Evolutionary conservation across 192 early-diverging fungal genomes (phyloP).

Genomic region (Coemansia sp.): DNA sequence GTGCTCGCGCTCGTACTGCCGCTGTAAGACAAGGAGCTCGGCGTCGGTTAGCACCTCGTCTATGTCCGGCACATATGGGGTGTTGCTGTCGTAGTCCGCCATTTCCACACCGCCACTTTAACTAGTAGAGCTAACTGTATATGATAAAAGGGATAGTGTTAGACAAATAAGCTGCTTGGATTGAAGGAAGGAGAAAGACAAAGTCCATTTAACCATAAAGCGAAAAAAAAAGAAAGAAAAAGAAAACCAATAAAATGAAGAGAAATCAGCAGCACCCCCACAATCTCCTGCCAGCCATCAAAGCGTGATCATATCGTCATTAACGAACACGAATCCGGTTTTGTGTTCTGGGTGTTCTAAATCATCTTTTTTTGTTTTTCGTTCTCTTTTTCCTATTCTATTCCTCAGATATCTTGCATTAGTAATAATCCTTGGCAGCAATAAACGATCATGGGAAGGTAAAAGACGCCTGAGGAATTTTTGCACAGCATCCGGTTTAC

Average conservation of each 20-base stretch:
- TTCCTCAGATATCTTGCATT: too few relatives aligned
- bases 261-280: neutral
- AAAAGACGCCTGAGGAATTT: too few relatives aligned
- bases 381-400: neutral
- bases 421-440: too few relatives aligned
- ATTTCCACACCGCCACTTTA: neutral
- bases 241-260: neutral
- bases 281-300: neutral
- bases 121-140: neutral
- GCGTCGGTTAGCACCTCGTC: conserved; percentile 37
- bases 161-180: neutral
- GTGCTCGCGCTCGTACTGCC: conserved; percentile 71
- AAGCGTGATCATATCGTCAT: neutral
- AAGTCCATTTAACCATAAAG: neutral
- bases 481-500: too few relatives aligned
- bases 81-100: conserved; percentile 27
- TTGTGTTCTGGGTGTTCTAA: neutral
- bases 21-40: conserved; percentile 60
- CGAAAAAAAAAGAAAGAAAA: neutral
- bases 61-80: conserved; percentile 50
- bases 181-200: neutral
- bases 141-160: neutral
- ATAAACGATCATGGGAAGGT: too few relatives aligned
- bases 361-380: neutral
- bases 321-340: neutral